Conservation (phyloP, 768 basidiomycete species). For the Favolaschia claudopus region DNA sequence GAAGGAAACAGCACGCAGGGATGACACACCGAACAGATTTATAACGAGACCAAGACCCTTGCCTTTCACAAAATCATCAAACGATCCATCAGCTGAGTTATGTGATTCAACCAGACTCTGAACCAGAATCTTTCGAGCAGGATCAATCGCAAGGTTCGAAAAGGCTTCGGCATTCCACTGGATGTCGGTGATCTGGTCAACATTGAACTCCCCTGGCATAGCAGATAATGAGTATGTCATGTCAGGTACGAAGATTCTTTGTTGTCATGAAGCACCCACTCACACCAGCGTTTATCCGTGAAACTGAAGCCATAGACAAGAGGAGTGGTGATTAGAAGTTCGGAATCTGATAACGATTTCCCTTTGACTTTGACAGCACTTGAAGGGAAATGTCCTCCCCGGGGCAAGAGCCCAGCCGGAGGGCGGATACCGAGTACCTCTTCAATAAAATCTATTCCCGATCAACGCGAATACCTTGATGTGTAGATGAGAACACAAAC, state of each 20-base stretch:
- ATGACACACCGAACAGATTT: background rate
- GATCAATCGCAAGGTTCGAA: slow-evolving; percentile 39
- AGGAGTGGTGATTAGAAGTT: background rate
- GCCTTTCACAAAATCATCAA: slow-evolving; percentile 44
- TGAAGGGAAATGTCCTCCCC: too few species aligned
- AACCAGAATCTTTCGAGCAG: slow-evolving; percentile 39
- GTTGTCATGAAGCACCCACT: slow-evolving; percentile 1
- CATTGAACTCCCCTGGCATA: slow-evolving; percentile 3
- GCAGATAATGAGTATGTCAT: too few species aligned
- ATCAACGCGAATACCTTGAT: too few species aligned
- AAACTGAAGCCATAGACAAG: slow-evolving; percentile 1
- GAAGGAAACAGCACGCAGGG: too few species aligned
- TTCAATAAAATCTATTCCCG: too few species aligned
- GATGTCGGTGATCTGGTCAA: slow-evolving; percentile 31
- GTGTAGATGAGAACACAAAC: too few species aligned
- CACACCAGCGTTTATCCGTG: background rate
- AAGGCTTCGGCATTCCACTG: slow-evolving; percentile 43
- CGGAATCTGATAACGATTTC: background rate
- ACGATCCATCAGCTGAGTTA: background rate
- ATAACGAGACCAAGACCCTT: slow-evolving; percentile 37
- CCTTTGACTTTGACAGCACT: background rate
- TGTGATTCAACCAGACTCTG: slow-evolving; percentile 37
- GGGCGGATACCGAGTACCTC: too few species aligned
- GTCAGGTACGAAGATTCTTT: background rate
- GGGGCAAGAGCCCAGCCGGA: too few species aligned